phyloP scores from a whole-genome alignment of 2,329 filamentous ascomycete genomes.

The Acrocalymma vagum region DNA sequence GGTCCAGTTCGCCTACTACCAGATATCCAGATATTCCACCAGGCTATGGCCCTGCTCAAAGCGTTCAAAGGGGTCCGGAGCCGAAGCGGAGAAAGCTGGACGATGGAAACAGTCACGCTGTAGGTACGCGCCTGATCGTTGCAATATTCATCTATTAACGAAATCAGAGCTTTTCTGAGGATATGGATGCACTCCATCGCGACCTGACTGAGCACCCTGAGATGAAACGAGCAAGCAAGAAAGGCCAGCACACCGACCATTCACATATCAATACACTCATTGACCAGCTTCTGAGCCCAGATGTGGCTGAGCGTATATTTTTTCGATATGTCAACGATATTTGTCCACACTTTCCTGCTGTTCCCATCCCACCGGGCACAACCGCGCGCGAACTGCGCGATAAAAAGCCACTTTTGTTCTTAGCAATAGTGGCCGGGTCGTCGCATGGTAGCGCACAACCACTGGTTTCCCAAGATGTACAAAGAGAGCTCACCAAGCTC shows the following conservation, averaged over 20 bases:
- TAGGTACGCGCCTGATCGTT: constrained; percentile 18
- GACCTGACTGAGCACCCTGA: constrained; percentile 45
- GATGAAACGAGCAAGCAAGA: constrained; percentile 40
- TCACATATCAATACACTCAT: constrained; percentile 49
- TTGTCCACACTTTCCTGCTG: constrained; percentile 64
- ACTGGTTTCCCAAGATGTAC: constrained; percentile 61
- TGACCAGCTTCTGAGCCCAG: constrained; percentile 59
- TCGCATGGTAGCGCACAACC: constrained; percentile 55
- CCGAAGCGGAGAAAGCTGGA: constrained; percentile 42
- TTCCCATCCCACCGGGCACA: constrained; percentile 64
- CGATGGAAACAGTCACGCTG: constrained; percentile 33
- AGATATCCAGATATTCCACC: constrained; percentile 37
- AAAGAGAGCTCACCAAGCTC: constrained; percentile 71
- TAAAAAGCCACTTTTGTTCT: constrained; percentile 67
- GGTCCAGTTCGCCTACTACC: constrained; percentile 25
- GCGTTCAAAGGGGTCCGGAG: constrained; percentile 37
- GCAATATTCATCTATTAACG: constrained; percentile 9
- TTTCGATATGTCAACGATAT: constrained; percentile 64
- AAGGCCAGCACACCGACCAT: constrained; percentile 41
- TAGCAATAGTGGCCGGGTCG: constrained; percentile 64
- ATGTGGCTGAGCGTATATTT: constrained; percentile 65
- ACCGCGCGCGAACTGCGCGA: constrained; percentile 64
- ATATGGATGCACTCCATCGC: constrained; percentile 48
- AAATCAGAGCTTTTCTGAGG: constrained; percentile 43
- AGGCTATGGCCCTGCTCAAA: constrained; percentile 42